Conservation (phyloP, 352 stramenopile species). For the Phytophthora ramorum region DNA sequence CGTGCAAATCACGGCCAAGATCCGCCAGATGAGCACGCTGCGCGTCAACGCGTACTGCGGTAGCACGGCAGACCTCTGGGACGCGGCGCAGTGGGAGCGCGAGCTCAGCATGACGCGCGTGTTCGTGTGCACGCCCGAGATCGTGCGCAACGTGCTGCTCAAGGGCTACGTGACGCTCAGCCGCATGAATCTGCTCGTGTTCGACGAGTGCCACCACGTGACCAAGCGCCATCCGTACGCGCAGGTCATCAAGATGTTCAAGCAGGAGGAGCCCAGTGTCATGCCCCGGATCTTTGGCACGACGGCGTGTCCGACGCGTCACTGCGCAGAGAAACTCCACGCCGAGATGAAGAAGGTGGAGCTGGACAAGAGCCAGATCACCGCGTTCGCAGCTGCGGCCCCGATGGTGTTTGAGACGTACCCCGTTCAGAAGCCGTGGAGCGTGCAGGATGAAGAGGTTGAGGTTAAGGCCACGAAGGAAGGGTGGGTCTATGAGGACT, state of each 20-base stretch:
- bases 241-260: slow-evolving; percentile 88
- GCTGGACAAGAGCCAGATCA: slow-evolving; percentile 57
- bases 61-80: slow-evolving; percentile 62
- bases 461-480: slow-evolving; percentile 5
- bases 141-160: slow-evolving; percentile 84
- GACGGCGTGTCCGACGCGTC: slow-evolving; percentile 75
- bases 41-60: slow-evolving; percentile 65
- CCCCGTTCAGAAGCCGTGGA: slow-evolving; percentile 39
- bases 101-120: slow-evolving; percentile 70
- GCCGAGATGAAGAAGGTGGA: slow-evolving; percentile 77
- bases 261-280: slow-evolving; percentile 26
- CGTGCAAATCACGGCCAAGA: slow-evolving; percentile 81
- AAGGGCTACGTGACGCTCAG: slow-evolving; percentile 84
- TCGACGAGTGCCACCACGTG: slow-evolving; percentile 93
- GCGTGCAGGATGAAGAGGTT: slow-evolving; percentile 22
- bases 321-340: slow-evolving; percentile 78
- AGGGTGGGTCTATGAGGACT: slow-evolving; percentile 40
- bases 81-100: slow-evolving; percentile 59
- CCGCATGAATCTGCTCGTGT: slow-evolving; percentile 86
- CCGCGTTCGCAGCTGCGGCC: slow-evolving; percentile 70
- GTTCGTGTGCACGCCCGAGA: slow-evolving; percentile 89
- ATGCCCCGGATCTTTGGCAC: slow-evolving; percentile 89
- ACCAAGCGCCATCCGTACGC: slow-evolving; percentile 91
- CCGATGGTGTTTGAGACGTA: slow-evolving; percentile 76
- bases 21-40: slow-evolving; percentile 67